Evolutionary conservation across 257 asterid species (phyloP), one percentile per base, ranked within the genome.

Genomic region (Forsythia suspensa): DNA sequence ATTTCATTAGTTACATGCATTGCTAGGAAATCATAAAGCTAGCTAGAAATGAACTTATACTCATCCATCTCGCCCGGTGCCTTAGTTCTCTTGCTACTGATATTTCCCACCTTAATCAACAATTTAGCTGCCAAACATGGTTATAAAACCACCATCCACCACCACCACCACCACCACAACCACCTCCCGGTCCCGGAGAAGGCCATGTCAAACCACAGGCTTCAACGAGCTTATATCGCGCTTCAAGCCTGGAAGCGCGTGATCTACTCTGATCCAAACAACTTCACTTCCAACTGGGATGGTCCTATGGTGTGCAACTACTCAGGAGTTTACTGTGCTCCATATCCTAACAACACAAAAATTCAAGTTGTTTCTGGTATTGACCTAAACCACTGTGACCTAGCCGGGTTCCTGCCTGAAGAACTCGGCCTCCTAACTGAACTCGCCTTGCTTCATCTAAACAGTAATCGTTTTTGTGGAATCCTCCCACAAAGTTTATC

Each of bases 401-500:
- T 92, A 15, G 96, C 96, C 4, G 96, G 95, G 13, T 87, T 67
- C 85, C 69, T 92, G 20, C 97, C 96, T 0, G 88, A 88, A 0
- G 92, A 91, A 63, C 73, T 92, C 2, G 92, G 97, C 77, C 91
- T 91, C 67, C 91, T 92, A 72, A 34, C 86, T 5, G 95, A 90
- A 41, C 90, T 92, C 6, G 80, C 92, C 1, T 76, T 91, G 71
- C 52, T 92, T 42, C 97, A 92, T 73, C 73, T 91, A n/a, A 92
- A 91, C 80, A 80, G 80, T 79, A 92, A 92, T 83, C 88, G 95
- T 3, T 92, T 91, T 79, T 91, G 97, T 21, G 97, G 97, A 15
- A 76, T 92, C 82, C 65, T 92, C 66, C 97, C 97, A 0, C 80
- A 44, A 18, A 75, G 92, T 29, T 72, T 92, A 3, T 72, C 91